Evolutionary conservation across 2,329 filamentous ascomycete species (phyloP).

Genomic region (Xylariaceae sp.): DNA sequence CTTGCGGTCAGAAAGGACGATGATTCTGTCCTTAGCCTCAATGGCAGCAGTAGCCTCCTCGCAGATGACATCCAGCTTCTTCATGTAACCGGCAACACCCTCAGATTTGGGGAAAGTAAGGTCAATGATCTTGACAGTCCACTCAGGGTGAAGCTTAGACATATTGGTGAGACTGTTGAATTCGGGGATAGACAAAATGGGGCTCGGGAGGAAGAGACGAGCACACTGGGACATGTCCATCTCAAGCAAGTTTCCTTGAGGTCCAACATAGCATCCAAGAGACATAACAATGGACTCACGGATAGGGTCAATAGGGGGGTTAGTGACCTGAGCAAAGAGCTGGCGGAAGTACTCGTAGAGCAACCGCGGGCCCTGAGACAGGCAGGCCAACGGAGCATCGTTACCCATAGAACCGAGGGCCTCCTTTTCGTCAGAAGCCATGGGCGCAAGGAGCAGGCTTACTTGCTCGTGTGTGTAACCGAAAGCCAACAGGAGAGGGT

Average conservation of each 20-base stretch:
- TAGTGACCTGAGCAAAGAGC: slow-evolving; percentile 95
- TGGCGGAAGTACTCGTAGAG: slow-evolving; percentile 97
- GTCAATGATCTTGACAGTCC: slow-evolving; percentile 87
- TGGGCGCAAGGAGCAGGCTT: slow-evolving; percentile 82
- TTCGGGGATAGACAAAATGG: slow-evolving; percentile 81
- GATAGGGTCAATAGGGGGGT: slow-evolving; percentile 95
- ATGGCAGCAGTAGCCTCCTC: slow-evolving; percentile 78
- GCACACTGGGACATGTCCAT: slow-evolving; percentile 89
- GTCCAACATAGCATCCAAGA: slow-evolving; percentile 90
- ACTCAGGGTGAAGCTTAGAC: slow-evolving; percentile 63
- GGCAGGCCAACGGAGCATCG: slow-evolving; percentile 84
- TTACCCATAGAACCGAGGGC: slow-evolving; percentile 97
- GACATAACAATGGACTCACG: slow-evolving; percentile 98
- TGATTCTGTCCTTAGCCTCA: slow-evolving; percentile 74
- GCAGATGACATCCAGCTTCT: slow-evolving; percentile 84
- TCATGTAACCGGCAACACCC: slow-evolving; percentile 77
- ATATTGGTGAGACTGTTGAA: slow-evolving; percentile 85
- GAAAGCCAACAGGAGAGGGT: slow-evolving; percentile 77
- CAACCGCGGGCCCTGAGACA: slow-evolving; percentile 82
- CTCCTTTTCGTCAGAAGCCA: slow-evolving; percentile 97
- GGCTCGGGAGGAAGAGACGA: slow-evolving; percentile 78
- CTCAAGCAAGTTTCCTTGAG: slow-evolving; percentile 89
- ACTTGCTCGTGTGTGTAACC: slow-evolving; percentile 96
- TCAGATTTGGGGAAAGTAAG: slow-evolving; percentile 86
- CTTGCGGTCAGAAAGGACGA: slow-evolving; percentile 84